Evolutionary conservation across 2,329 filamentous ascomycete genomes (phyloP).

Genomic region (Lasiodiplodia sp.): DNA sequence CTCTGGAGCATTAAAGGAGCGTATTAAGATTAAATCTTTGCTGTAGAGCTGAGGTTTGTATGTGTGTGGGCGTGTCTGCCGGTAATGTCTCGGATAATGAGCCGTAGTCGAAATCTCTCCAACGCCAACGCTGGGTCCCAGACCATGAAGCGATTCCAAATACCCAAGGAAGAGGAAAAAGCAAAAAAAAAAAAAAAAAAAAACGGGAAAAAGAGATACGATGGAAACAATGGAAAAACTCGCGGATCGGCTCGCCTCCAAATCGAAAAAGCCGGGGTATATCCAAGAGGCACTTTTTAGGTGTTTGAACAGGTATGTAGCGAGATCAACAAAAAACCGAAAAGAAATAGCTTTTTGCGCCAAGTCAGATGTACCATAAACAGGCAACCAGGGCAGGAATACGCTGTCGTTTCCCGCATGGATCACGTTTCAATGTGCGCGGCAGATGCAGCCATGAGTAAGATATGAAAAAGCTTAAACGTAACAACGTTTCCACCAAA

Average conservation of each 20-base stretch:
- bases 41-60: constrained; percentile 26
- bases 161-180: constrained; percentile 14
- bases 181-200: background rate
- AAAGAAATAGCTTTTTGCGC: constrained; percentile 22
- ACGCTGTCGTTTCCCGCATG: constrained; percentile 18
- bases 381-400: constrained; percentile 20
- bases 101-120: constrained; percentile 26
- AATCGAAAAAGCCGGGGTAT: constrained; percentile 30
- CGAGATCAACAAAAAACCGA: constrained; percentile 26
- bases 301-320: constrained; percentile 29
- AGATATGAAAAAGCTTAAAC: constrained; percentile 18
- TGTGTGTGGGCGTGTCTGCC: constrained; percentile 22
- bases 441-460: constrained; percentile 17
- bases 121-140: constrained; percentile 24
- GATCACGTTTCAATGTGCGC: constrained; percentile 13
- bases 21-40: constrained; percentile 26
- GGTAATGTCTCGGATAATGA: constrained; percentile 26
- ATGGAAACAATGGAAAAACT: constrained; percentile 21
- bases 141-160: constrained; percentile 24
- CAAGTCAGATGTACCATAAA: constrained; percentile 23
- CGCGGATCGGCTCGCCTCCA: constrained; percentile 30
- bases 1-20: constrained; percentile 22
- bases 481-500: constrained; percentile 1
- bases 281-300: constrained; percentile 30
- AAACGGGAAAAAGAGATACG: constrained; percentile 10